Conservation (phyloP, 148 eudicot genomes). For the Nyssa sinensis region DNA sequence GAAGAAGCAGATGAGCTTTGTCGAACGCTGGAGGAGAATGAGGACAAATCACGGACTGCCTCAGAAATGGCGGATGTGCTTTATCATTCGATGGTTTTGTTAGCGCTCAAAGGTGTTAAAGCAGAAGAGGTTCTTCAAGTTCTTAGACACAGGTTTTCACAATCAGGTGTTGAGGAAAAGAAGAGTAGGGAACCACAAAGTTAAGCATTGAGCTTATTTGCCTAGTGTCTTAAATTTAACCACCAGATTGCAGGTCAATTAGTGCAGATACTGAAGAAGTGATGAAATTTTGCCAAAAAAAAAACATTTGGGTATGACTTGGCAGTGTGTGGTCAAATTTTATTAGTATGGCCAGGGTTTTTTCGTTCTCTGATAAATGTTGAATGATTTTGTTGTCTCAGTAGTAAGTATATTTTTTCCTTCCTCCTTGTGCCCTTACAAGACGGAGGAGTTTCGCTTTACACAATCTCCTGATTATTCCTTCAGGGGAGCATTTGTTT, state of each 20-base stretch:
- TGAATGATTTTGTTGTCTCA: too few relatives aligned
- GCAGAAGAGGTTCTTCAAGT: constrained; percentile 72
- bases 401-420: too few relatives aligned
- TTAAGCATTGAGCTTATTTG: neutral
- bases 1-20: constrained; percentile 98
- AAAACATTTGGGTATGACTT: neutral
- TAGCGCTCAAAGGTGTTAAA: constrained; percentile 60
- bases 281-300: neutral
- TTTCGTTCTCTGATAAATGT: too few relatives aligned
- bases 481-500: too few relatives aligned
- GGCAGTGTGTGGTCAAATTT: too few relatives aligned
- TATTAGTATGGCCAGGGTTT: too few relatives aligned
- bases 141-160: constrained; percentile 63
- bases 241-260: too few relatives aligned
- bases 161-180: constrained; percentile 91
- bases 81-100: constrained; percentile 86
- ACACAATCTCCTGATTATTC: too few relatives aligned
- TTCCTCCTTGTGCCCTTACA: too few relatives aligned
- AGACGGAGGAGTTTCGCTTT: too few relatives aligned
- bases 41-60: constrained; percentile 67
- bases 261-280: too few relatives aligned
- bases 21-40: constrained; percentile 76
- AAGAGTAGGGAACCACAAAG: constrained; percentile 43
- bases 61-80: constrained; percentile 99
- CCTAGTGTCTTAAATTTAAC: neutral